Conservation (phyloP, 2,329 filamentous ascomycete species). For the Pseudopyrenochaeta lycopersici region DNA sequence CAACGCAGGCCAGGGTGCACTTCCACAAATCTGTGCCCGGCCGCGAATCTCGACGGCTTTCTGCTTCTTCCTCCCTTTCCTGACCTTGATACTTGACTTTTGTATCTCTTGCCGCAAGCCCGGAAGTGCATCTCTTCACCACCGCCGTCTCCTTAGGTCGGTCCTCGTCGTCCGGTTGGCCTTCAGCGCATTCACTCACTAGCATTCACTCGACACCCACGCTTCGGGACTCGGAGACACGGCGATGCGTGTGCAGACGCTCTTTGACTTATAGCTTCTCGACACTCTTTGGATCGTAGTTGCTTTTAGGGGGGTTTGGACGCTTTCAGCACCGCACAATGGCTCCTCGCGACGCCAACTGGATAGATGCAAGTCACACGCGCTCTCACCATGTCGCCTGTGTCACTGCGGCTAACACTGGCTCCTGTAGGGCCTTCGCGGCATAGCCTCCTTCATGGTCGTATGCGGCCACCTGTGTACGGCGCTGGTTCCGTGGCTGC, state of each 20-base stretch:
- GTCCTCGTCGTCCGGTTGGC: slow-evolving; percentile 7
- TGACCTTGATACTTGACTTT: neutral
- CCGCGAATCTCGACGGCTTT: slow-evolving; percentile 3
- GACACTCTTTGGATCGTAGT: slow-evolving; percentile 16
- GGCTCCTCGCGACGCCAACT: slow-evolving; percentile 50
- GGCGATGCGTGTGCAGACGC: slow-evolving; percentile 21
- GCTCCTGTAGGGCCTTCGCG: slow-evolving; percentile 50
- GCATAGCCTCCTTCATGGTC: slow-evolving; percentile 54
- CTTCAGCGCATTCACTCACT: neutral
- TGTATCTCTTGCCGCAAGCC: neutral
- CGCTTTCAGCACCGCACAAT: slow-evolving; percentile 24
- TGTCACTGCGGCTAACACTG: slow-evolving; percentile 32
- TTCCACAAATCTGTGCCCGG: slow-evolving; percentile 13
- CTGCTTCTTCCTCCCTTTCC: neutral
- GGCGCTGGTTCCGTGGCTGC: slow-evolving; percentile 52
- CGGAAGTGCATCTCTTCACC: neutral
- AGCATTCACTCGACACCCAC: too few relatives aligned
- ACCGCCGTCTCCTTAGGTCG: neutral
- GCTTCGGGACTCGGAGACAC: slow-evolving; percentile 1
- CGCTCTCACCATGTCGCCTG: slow-evolving; percentile 5
- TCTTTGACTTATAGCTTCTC: slow-evolving; percentile 7
- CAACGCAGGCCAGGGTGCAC: slow-evolving; percentile 10
- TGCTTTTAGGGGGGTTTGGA: slow-evolving; percentile 15
- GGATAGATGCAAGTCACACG: slow-evolving; percentile 47
- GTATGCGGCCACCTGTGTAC: slow-evolving; percentile 55